Conservation (phyloP, 1,139 yeast genomes). For the Zygoascus meyerae region DNA sequence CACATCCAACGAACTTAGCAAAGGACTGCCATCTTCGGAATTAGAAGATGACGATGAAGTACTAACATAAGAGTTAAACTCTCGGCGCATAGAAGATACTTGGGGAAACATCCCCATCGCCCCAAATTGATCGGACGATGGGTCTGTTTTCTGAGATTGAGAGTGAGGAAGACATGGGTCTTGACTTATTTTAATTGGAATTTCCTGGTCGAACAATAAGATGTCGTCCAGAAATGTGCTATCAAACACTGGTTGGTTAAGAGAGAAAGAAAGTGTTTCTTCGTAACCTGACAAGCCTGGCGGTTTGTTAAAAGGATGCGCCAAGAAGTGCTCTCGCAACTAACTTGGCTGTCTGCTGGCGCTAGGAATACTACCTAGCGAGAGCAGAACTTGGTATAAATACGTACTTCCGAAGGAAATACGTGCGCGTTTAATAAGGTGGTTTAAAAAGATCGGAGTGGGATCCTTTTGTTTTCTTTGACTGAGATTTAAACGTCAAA, state of each 20-base stretch:
- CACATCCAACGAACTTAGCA: slow-evolving; percentile 1
- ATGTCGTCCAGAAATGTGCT: slow-evolving; percentile 3
- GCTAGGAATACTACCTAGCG: slow-evolving; percentile 4
- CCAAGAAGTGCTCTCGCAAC: slow-evolving; percentile 5
- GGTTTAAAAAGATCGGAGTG: too few species aligned
- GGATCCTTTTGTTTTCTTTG: too few species aligned
- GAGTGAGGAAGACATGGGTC: not conserved
- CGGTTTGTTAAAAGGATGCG: not conserved
- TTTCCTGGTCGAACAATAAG: slow-evolving; percentile 1
- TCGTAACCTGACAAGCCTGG: slow-evolving; percentile 8
- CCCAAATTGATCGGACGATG: not conserved
- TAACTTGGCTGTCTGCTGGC: slow-evolving; percentile 2
- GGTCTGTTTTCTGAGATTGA: not conserved
- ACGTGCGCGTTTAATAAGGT: too few species aligned
- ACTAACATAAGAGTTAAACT: not conserved
- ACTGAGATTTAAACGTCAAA: too few species aligned
- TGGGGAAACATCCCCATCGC: not conserved
- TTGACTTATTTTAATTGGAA: not conserved
- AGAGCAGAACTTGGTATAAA: not conserved
- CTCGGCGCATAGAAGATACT: not conserved
- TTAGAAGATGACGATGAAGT: not conserved
- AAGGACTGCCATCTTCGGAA: not conserved
- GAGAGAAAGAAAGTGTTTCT: not conserved
- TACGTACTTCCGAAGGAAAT: not conserved
- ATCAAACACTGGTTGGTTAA: slow-evolving; percentile 3